Base-by-base conservation (phyloP, 1,284 basidiomycete genomes). In the Microbotryum silenes-acaulis region DNA sequence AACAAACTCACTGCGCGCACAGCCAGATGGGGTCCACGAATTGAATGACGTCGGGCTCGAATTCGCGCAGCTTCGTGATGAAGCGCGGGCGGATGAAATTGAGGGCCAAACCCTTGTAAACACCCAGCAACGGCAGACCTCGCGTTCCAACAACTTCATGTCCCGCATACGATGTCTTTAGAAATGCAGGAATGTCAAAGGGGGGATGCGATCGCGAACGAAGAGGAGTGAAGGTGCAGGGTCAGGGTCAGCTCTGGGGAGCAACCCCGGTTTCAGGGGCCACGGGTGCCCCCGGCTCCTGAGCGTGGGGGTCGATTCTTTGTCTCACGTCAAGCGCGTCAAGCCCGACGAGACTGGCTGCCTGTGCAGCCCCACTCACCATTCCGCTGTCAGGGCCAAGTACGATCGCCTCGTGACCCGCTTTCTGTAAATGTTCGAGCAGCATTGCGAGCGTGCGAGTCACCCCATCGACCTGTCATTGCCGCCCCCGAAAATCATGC, bases 1-100 rank as follows among this genome's bases (percentile, higher is more conserved):
- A 23, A 47, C 31, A 18, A 31, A 57, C 56, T 49, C 44, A 59
- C 51, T 72, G 71, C 7, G 75, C 75, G 14, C 81, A 81, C 14
- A 82, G 76, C 81, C 81, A 82, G 60, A 82, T 81, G 0, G 81
- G 67, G 50, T 69, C 57, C 33, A 80, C 79, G 62, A 79, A 76
- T 63, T 80, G 78, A 6, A 80, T 77, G 9, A 82, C 79, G 65
- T 83, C 81, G 1, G 81, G 81, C 63, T 80, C 71, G 70, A 77
- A 77, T 46, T 76, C 74, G 60, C 72, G 70, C 27, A 77, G 60
- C 20, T 77, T 74, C n/a, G 75, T 72, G 57, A 82, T 71, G 69
- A 83, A 82, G 49, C 77, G 76, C 1, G 80, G 81, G 1, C 81
- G 77, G 53, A 81, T 75, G 66, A 83, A 83, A 73, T 83, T 83